These are phyloP conservation scores for Volvox carteri DNA, from an alignment of 163 green algal genomes.

Conservation along the genomic window DNA sequence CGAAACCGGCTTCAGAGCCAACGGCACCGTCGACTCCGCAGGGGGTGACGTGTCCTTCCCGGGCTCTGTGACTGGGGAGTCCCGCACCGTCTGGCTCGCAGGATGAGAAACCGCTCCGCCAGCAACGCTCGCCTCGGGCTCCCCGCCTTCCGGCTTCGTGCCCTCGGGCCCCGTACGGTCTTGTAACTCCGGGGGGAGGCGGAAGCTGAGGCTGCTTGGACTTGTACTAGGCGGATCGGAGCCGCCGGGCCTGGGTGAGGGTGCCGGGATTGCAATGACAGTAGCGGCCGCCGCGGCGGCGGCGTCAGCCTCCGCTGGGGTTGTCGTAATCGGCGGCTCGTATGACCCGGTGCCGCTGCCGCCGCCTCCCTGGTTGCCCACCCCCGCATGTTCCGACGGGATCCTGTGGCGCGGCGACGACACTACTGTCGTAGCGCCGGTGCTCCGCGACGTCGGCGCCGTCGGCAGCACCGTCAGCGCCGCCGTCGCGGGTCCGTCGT, in stretches of 20 bases:
- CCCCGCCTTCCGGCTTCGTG: background rate
- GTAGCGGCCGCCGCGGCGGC: background rate
- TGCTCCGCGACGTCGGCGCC: background rate
- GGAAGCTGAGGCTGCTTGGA: conserved; percentile 42
- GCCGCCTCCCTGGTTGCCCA: background rate
- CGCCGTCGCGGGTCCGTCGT: background rate
- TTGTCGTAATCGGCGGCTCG: background rate
- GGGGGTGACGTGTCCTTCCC: no score
- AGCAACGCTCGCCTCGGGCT: no score
- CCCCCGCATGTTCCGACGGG: background rate
- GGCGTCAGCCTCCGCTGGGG: background rate
- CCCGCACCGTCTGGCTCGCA: no score
- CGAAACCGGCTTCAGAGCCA: no score
- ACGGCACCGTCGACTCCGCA: no score
- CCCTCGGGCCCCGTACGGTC: background rate
- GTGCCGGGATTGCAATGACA: background rate
- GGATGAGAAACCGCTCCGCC: no score
- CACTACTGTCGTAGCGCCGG: background rate
- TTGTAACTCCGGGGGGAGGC: background rate
- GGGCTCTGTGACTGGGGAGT: no score
- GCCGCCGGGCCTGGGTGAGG: background rate
- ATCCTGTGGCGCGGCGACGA: conserved; percentile 24
- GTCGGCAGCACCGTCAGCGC: background rate
- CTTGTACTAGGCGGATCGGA: conserved; percentile 5
- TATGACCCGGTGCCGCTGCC: background rate